These are phyloP conservation scores for sunflower (Helianthus annuus) DNA, from an alignment of 129 eudicot genomes.

Conservation along the genomic window HanXRQr2.0-SUNRISE NC_035440.2:77387031-77387530, in stretches of 20 bases:
- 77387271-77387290: conserved; percentile 63
- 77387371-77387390: conserved; percentile 42
- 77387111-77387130: not conserved
- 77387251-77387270: conserved; percentile 43
- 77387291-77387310: conserved; percentile 57
- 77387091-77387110: conserved; percentile 20
- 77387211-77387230: conserved; percentile 46
- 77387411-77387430: conserved; percentile 52
- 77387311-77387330: conserved; percentile 49
- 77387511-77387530: conserved; percentile 88
- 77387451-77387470: conserved; percentile 74
- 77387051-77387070: conserved; percentile 37
- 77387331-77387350: conserved; percentile 64
- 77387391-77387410: conserved; percentile 51
- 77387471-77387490: conserved; percentile 77
- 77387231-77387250: conserved; percentile 47
- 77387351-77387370: conserved; percentile 59
- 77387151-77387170: conserved; percentile 14
- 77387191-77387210: conserved; percentile 41
- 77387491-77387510: conserved; percentile 84
- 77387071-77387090: conserved; percentile 34
- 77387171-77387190: conserved; percentile 37
- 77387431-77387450: conserved; percentile 61
- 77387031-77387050: conserved; percentile 23
- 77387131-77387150: conserved; percentile 21